Conservation (phyloP, 257 asterid species). For the Verbascum thapsus region DNA sequence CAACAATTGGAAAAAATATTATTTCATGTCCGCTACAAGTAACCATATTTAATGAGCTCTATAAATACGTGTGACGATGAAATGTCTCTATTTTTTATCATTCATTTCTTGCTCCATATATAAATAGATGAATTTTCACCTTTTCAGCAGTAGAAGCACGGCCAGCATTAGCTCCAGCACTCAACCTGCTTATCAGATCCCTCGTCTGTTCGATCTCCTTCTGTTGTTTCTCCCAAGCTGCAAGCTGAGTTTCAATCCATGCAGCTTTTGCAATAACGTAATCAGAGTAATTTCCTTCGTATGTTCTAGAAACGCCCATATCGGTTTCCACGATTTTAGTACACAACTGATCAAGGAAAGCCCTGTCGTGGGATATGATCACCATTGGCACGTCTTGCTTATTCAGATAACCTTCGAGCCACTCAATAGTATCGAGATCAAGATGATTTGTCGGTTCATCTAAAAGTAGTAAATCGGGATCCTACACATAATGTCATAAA, state of each 20-base stretch:
- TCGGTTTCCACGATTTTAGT: constrained; percentile 97
- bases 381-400: constrained; percentile 99
- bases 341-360: constrained; percentile 93
- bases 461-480: constrained; percentile 81
- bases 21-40: too few relatives aligned
- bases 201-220: constrained; percentile 85
- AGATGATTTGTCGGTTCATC: too few relatives aligned
- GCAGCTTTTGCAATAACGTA: constrained; percentile 70
- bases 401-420: constrained; percentile 94
- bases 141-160: constrained; percentile 99
- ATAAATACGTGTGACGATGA: neutral
- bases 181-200: constrained; percentile 76
- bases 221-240: constrained; percentile 98
- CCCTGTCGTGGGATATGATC: constrained; percentile 96
- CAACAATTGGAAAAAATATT: too few relatives aligned
- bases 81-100: constrained; percentile 1
- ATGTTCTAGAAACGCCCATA: constrained; percentile 92
- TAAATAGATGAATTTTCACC: neutral
- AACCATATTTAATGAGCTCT: neutral
- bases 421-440: constrained; percentile 93
- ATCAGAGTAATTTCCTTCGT: constrained; percentile 80
- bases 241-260: constrained; percentile 80
- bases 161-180: constrained; percentile 96
- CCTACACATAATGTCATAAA: constrained; percentile 50
- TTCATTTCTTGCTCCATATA: neutral